Evolutionary conservation across 2,329 filamentous ascomycete genomes (phyloP).

Genomic region (Sarocladiaceae sp.): DNA sequence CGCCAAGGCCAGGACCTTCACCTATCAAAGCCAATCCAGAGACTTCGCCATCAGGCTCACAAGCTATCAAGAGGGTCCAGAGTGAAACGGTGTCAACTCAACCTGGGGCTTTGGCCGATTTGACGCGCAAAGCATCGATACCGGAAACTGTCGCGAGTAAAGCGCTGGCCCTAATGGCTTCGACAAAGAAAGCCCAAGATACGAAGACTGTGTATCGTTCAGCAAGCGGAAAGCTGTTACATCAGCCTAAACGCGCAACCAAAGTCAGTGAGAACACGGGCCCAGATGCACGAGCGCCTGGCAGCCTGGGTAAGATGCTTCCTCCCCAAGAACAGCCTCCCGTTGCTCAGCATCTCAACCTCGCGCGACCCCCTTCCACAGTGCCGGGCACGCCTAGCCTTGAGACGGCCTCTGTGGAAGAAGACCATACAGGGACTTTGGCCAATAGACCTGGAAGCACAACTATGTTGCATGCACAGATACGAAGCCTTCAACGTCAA

Average conservation of each 20-base stretch:
- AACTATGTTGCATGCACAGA: constrained; percentile 41
- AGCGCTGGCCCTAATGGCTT: constrained; percentile 14
- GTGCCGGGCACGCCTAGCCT: constrained; percentile 15
- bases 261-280: too few species aligned
- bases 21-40: not conserved
- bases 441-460: constrained; percentile 21
- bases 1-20: not conserved
- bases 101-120: too few species aligned
- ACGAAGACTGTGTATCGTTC: too few species aligned
- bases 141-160: constrained; percentile 17
- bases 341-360: constrained; percentile 32
- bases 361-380: constrained; percentile 28
- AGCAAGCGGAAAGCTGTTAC: too few species aligned
- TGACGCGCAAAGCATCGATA: constrained; percentile 11
- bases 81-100: too few species aligned
- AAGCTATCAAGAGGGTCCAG: too few species aligned
- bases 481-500: constrained; percentile 44
- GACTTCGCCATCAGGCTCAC: too few species aligned
- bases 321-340: constrained; percentile 31
- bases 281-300: not conserved
- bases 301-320: constrained; percentile 29
- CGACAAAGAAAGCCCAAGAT: constrained; percentile 17
- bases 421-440: not conserved
- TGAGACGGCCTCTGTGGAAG: not conserved
- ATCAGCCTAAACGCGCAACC: too few species aligned